Evolutionary conservation across 768 basidiomycete genomes (phyloP).

Genomic region (Phanerochaete sordida): DNA sequence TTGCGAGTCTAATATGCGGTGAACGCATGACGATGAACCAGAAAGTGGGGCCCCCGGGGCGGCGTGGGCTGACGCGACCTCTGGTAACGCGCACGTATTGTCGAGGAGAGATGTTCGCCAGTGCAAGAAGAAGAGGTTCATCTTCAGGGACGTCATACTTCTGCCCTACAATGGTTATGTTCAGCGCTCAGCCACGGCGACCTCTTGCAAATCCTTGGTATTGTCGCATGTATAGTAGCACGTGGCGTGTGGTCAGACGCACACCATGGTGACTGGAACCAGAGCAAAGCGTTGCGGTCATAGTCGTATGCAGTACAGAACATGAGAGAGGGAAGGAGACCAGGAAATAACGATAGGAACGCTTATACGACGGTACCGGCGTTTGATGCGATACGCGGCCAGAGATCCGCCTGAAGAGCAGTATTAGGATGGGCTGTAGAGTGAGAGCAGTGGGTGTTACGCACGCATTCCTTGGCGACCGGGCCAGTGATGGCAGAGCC

Average conservation of each 20-base stretch:
- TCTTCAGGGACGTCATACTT: no score
- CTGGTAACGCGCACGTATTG: no score
- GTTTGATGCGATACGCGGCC: constrained; percentile 99
- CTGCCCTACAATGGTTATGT: no score
- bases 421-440: background rate
- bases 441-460: constrained; percentile 29
- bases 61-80: no score
- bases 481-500: constrained; percentile 95
- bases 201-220: no score
- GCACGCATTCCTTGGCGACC: constrained; percentile 98
- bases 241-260: background rate
- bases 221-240: background rate
- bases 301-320: constrained; percentile 28
- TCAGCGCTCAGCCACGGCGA: no score
- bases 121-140: no score
- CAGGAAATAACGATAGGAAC: constrained; percentile 12
- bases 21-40: no score
- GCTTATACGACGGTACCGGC: constrained; percentile 94
- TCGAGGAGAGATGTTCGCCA: no score
- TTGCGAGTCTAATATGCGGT: no score
- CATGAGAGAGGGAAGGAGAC: constrained; percentile 15
- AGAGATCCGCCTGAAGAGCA: constrained; percentile 76
- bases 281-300: constrained; percentile 15
- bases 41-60: no score
- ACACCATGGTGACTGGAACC: background rate